A percentile compares a stretch with the other conserved stretches of the same genome.
Evolutionary conservation across 2,329 filamentous ascomycete species (phyloP).

Genomic region (Aspergillus puulaauensis): DNA sequence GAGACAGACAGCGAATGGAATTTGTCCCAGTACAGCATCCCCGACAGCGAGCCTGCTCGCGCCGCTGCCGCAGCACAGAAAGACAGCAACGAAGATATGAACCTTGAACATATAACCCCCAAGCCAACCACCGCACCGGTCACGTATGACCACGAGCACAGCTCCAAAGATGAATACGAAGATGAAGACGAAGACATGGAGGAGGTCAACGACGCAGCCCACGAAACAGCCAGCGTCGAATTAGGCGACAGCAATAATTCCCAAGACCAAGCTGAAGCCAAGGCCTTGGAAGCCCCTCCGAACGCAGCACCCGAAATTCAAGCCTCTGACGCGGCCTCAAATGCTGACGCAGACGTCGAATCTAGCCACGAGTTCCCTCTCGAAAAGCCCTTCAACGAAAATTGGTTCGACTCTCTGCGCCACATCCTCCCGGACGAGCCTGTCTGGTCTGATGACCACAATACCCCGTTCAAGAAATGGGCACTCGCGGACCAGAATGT

Average conservation of each 20-base stretch:
- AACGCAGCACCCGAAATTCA: not conserved
- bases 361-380: not conserved
- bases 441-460: slow-evolving; percentile 33
- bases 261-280: not conserved
- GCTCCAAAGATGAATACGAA: not conserved
- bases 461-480: slow-evolving; percentile 42
- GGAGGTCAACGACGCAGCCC: slow-evolving; percentile 19
- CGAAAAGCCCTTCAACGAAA: slow-evolving; percentile 16
- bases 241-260: slow-evolving; percentile 30
- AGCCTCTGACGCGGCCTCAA: not conserved
- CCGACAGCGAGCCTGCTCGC: slow-evolving; percentile 8
- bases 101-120: not conserved
- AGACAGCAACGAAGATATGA: not conserved
- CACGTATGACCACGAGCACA: not conserved
- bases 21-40: slow-evolving; percentile 4
- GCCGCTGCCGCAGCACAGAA: not conserved
- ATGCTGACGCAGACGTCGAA: slow-evolving; percentile 6
- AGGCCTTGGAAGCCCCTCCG: not conserved
- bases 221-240: slow-evolving; percentile 39
- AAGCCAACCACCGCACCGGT: not conserved
- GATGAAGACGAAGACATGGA: slow-evolving; percentile 11
- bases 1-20: not conserved
- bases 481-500: slow-evolving; percentile 34
- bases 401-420: slow-evolving; percentile 33
- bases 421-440: slow-evolving; percentile 20